Evolutionary conservation across 2,329 filamentous ascomycete genomes (phyloP).

Genomic region (Calycina herbarum): DNA sequence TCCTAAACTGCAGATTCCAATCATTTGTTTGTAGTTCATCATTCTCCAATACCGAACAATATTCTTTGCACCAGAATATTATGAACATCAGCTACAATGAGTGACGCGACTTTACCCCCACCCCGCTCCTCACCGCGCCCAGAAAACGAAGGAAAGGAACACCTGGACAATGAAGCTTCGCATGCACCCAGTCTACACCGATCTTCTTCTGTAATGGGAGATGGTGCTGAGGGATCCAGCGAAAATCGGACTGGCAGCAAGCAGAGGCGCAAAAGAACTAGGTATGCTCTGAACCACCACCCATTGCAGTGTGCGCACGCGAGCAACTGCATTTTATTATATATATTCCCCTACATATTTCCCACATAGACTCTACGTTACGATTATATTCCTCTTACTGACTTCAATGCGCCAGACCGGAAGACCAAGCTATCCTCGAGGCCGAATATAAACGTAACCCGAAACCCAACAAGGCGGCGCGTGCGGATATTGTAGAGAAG

Average conservation of each 20-base stretch:
- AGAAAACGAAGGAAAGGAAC: slow-evolving; percentile 17
- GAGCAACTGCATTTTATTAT: not conserved
- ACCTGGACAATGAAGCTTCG: slow-evolving; percentile 25
- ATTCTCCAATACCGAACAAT: not conserved
- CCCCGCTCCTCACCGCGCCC: slow-evolving; percentile 29
- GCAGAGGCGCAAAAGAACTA: slow-evolving; percentile 60
- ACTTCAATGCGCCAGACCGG: slow-evolving; percentile 56
- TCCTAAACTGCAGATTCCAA: not conserved
- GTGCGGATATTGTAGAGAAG: slow-evolving; percentile 78
- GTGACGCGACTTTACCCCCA: slow-evolving; percentile 37
- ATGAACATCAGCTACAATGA: slow-evolving; percentile 27
- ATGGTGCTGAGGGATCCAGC: slow-evolving; percentile 25
- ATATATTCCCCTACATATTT: not conserved
- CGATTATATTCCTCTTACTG: slow-evolving; percentile 19
- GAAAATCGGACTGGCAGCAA: slow-evolving; percentile 40
- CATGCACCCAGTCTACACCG: slow-evolving; percentile 26
- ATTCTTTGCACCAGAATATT: slow-evolving; percentile 6
- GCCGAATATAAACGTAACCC: slow-evolving; percentile 80
- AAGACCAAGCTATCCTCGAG: slow-evolving; percentile 88
- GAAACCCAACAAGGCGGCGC: slow-evolving; percentile 88
- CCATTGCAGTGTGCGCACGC: not conserved
- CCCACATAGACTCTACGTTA: not conserved
- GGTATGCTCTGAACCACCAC: slow-evolving; percentile 49
- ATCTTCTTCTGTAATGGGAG: slow-evolving; percentile 23
- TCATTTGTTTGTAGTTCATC: not conserved